A percentile compares a stretch with the other conserved stretches of the same genome.
Conservation (phyloP, 371 early-diverging fungal species). For the Mortierella sp. region DNA sequence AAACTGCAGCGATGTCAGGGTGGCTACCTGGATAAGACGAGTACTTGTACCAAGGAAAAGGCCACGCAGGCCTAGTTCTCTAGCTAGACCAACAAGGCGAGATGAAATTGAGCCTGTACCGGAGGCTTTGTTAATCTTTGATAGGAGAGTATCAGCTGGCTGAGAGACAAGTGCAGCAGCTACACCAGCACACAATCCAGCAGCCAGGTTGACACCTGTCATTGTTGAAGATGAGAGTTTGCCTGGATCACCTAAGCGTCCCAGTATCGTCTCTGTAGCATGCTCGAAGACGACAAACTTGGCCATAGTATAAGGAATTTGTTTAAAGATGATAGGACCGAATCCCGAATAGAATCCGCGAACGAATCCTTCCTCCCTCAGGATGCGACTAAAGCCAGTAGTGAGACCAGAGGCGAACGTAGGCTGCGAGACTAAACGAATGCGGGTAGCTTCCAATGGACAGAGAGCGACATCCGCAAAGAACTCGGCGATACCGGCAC, state of each 20-base stretch:
- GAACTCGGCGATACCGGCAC: slow-evolving; percentile 92
- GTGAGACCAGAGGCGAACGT: slow-evolving; percentile 76
- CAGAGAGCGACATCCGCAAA: slow-evolving; percentile 92
- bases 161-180: slow-evolving; percentile 95
- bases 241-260: slow-evolving; percentile 65
- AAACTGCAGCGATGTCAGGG: slow-evolving; percentile 76
- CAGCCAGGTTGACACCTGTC: slow-evolving; percentile 85
- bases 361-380: slow-evolving; percentile 77
- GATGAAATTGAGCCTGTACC: slow-evolving; percentile 54
- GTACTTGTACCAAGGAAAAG: slow-evolving; percentile 81
- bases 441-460: slow-evolving; percentile 85
- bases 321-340: slow-evolving; percentile 82
- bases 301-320: slow-evolving; percentile 94
- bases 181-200: slow-evolving; percentile 94
- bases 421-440: slow-evolving; percentile 83
- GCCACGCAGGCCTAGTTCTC: slow-evolving; percentile 70
- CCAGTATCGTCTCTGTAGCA: slow-evolving; percentile 65
- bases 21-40: slow-evolving; percentile 80
- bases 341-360: slow-evolving; percentile 85
- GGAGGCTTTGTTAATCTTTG: slow-evolving; percentile 82
- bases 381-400: slow-evolving; percentile 70
- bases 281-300: slow-evolving; percentile 94
- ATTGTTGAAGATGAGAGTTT: slow-evolving; percentile 61
- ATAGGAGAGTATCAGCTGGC: slow-evolving; percentile 95
- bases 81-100: slow-evolving; percentile 62